Base-by-base conservation (phyloP, 176 grass and related monocot genomes). In the Tillandsia leiboldiana region DNA sequence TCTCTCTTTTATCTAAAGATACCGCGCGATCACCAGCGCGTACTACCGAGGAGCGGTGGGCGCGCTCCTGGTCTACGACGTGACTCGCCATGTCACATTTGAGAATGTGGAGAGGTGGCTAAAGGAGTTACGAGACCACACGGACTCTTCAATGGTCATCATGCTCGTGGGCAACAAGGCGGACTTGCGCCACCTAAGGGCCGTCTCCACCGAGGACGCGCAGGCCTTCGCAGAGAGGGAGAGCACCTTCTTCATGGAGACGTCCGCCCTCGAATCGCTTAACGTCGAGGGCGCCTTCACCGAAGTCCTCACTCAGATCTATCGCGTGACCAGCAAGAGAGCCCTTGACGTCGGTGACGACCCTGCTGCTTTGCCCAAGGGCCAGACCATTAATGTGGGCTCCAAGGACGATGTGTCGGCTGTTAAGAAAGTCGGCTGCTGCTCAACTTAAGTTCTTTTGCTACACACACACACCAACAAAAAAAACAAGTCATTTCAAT, bases 91-190 rank as follows among this genome's bases (percentile, higher is more conserved):
- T 18, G 65, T 67, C 65, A 67, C 65, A 1, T 67, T 67, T 49
- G 65, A 67, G 65, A 67, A 67, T 10, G 65, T 67, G 14, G 65
- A 67, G 12, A 20, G 65, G 65, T 67, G 65, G 65, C 65, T 67
- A 9, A 67, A 67, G 65, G 65, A 67, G 65, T 15, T 67, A 1
- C 48, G 28, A 47, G 65, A 67, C 10, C 65, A 67, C 65, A 67
- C 65, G 10, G 65, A 67, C 48, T 3, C 65, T 17, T 48, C n/a
- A 8, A 67, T 67, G 9, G 65, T 67, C 15, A 67, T 67, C 42
- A 67, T 67, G 65, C 65, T 67, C 8, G 65, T 67, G n/a, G 65
- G 65, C 12, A 67, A 67, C 65, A 67, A 67, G 28, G 65, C 65
- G 14, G 65, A 67, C 65, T 11, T 67, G 28, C 65, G 65, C 65